Base-by-base conservation (phyloP, 805 yeast genomes). In the Candida chauliodis region DNA sequence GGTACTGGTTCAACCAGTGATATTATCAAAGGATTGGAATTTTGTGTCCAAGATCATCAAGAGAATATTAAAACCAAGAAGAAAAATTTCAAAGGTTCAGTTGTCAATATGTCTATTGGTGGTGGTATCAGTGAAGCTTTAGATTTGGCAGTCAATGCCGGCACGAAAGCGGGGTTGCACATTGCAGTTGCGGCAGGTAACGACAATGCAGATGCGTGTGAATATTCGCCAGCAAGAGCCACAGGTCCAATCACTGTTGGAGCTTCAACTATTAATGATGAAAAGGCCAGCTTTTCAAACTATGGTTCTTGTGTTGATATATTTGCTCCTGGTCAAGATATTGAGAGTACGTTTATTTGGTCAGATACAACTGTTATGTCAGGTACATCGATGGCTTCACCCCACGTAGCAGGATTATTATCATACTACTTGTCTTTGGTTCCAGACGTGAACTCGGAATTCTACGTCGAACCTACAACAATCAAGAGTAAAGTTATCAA, bases 361-460 rank as follows among this genome's bases (percentile, higher is more conserved):
- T 70, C 77, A 26, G 78, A 77, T 46, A 69, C 77, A 23, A 72
- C 75, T 45, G 62, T 72, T 17, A 63, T 76, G 63, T 73, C 80
- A 23, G 82, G 82, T 48, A 76, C 82, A 15, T 77, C 81, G 27
- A 77, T 77, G 82, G 81, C 81, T 17, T 69, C 81, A 11, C 81
- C 82, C 27, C 81, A 76, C 51, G 59, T 76, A 46, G 69, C 75
- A 26, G 81, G 82, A 15, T 65, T 76, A 51, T 61, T 76, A 56
- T 57, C 80, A 5, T 76, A 76, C 66, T 77, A 65, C 58, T 61
- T 76, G 45, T 75, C 80, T 13, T 70, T 76, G 54, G 73, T 72
- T 52, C 81, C 81, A 17, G 71, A 68, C 34, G 49, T 67, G 44
- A 65, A 57, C 42, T 75, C 81, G 17, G 79, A 70, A 55, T 64